Base-by-base conservation (phyloP, 257 asterid species). In the Fraxinus excelsior region DNA sequence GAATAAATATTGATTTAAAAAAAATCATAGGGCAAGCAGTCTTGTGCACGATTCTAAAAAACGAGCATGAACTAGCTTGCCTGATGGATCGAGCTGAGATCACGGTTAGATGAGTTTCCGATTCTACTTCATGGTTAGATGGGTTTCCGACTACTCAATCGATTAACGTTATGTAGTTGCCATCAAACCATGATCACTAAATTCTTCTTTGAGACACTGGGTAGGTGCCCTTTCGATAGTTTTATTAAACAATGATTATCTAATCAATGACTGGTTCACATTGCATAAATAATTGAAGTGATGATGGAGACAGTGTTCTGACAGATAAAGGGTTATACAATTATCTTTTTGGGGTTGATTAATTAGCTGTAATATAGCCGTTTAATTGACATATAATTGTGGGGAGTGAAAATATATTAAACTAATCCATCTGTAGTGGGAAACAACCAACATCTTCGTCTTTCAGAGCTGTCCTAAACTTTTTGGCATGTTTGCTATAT, bases 321-420 rank as follows among this genome's bases (percentile, higher is more conserved):
- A 53, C 67, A 68, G 35, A 80, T 73, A 72, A 38, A 23, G 11
- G 31, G 67, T 67, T 28, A 67, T 37, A 64, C 10, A 38, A 14
- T 28, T 23, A 13, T 56, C 28, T 5, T 28, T 70, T 69, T 0
- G 67, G 77, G 67, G 32, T 62, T 11, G 68, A 26, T 62, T 62
- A 62, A 58, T 78, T 78, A 72, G 81, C 82, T 81, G 82, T 44
- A 78, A 40, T 37, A 74, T 74, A 81, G 81, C 78, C 78, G 80
- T 80, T 42, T 32, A 62, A n/a, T 65, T 9, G 35, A 29, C 4
- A 21, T 26, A 71, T 75, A 21, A 67, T 75, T 82, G 76, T 71
- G 1, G 76, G 25, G 34, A 29, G 73, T 60, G 7, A 77, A 25
- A 62, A 62, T 56, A 29, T 9, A 70, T 62, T 80, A 58, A 70